Evolutionary conservation across 73 alveolate genomes (phyloP).

Genomic region (Paramecium pentaurelia): DNA sequence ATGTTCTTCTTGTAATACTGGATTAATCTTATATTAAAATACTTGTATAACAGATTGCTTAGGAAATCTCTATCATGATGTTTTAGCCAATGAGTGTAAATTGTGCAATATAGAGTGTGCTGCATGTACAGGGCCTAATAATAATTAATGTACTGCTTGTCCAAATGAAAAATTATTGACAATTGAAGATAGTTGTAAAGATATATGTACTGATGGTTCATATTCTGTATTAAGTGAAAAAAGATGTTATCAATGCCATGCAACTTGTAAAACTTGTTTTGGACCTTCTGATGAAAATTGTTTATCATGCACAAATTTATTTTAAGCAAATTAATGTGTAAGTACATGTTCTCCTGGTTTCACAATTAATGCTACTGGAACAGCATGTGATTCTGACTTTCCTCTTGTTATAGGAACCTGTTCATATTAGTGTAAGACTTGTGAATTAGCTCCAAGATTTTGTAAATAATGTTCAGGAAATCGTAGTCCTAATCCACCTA

Average conservation of each 20-base stretch:
- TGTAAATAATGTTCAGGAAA: not conserved
- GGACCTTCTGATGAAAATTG: not conserved
- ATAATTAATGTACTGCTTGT: not conserved
- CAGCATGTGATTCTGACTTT: not conserved
- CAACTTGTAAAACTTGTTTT: slow-evolving; percentile 4
- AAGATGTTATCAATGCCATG: not conserved
- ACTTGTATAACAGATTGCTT: not conserved
- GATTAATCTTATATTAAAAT: not conserved
- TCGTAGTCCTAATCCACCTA: not conserved
- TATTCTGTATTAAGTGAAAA: not conserved
- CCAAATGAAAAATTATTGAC: not conserved
- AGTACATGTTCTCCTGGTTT: not conserved
- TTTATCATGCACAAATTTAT: not conserved
- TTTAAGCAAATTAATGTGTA: not conserved
- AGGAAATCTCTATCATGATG: not conserved
- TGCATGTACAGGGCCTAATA: slow-evolving; percentile 19
- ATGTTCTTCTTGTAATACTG: not conserved
- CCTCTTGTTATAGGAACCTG: not conserved
- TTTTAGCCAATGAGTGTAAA: not conserved
- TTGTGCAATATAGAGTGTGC: not conserved
- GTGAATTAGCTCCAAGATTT: not conserved
- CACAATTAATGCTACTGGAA: not conserved
- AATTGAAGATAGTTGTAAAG: not conserved
- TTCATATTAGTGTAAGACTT: not conserved
- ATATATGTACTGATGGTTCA: not conserved